phyloP scores from a whole-genome alignment of 2,329 filamentous ascomycete species.

The Colletotrichum sansevieriae region DNA sequence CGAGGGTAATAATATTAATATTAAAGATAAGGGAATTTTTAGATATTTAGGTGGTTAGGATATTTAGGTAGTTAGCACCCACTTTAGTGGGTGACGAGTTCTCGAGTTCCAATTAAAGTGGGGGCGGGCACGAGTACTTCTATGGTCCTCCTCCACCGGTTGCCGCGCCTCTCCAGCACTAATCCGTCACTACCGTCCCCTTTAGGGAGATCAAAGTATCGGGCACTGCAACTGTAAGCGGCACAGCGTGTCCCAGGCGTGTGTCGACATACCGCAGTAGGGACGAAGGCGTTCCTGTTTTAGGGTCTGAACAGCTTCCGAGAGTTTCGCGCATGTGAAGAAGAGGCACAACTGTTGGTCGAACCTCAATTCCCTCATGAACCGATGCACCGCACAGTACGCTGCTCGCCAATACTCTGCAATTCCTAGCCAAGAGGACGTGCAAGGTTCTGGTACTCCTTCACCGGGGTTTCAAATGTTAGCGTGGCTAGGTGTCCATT shows the following conservation, averaged over 20 bases:
- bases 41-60: no score
- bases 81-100: no score
- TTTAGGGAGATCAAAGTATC: slow-evolving; percentile 8
- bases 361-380: background rate
- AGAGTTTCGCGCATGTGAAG: background rate
- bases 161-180: slow-evolving; percentile 21
- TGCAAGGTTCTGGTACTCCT: no score
- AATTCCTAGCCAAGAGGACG: slow-evolving; percentile 4
- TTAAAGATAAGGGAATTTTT: no score
- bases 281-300: slow-evolving; percentile 18
- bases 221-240: slow-evolving; percentile 26
- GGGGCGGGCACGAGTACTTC: no score
- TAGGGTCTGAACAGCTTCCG: slow-evolving; percentile 3
- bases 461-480: no score
- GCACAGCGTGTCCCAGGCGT: slow-evolving; percentile 14
- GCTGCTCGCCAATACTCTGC: slow-evolving; percentile 14
- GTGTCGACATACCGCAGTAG: slow-evolving; percentile 10
- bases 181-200: slow-evolving; percentile 24
- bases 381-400: background rate
- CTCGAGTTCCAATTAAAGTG: no score
- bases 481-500: no score
- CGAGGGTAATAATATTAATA: no score
- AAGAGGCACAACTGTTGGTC: background rate
- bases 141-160: slow-evolving; percentile 1
- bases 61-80: no score